These are phyloP conservation scores for Polytrichum formosum DNA, from an alignment of 225 moss, liverwort and hornwort species.

Conservation along the genomic window DNA sequence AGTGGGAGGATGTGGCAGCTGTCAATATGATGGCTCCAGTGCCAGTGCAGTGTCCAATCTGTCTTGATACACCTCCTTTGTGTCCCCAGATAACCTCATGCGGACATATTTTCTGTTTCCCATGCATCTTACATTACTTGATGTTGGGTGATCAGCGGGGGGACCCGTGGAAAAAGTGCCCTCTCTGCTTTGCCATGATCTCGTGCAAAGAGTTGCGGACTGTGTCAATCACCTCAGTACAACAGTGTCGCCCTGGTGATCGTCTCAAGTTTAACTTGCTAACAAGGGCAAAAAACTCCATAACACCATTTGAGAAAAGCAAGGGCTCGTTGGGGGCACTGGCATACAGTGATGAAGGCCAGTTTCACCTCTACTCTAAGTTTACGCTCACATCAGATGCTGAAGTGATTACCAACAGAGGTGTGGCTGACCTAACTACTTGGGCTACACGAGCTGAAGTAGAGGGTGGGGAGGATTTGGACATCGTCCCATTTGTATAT, in stretches of 20 bases:
- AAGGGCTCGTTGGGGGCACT: conserved; percentile 66
- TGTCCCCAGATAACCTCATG: conserved; percentile 98
- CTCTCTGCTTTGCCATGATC: conserved; percentile 96
- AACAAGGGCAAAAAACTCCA: conserved; percentile 76
- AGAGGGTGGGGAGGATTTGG: conserved; percentile 78
- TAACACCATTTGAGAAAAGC: conserved; percentile 82
- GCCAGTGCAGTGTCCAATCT: conserved; percentile 94
- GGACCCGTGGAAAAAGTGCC: conserved; percentile 93
- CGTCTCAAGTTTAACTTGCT: conserved; percentile 71
- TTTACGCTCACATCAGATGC: conserved; percentile 92
- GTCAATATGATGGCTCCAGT: conserved; percentile 83
- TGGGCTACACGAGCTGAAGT: conserved; percentile 54
- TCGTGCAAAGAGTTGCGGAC: conserved; percentile 90
- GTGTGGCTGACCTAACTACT: conserved; percentile 62
- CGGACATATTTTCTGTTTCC: conserved; percentile 95
- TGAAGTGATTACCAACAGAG: conserved; percentile 60
- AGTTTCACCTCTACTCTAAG: conserved; percentile 85
- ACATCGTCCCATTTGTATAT: conserved; percentile 68
- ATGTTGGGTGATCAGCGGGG: conserved; percentile 73
- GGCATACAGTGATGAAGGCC: conserved; percentile 76
- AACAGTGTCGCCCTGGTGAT: conserved; percentile 59
- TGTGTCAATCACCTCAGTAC: conserved; percentile 72
- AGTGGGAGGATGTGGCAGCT: conserved; percentile 97
- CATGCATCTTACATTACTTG: conserved; percentile 85
- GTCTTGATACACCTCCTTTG: conserved; percentile 76